Percentiles rank a stretch among this genome's conserved stretches.
phyloP scores from a whole-genome alignment of 139 green algal species.

The Tetradesmus lagerheimii region DNA sequence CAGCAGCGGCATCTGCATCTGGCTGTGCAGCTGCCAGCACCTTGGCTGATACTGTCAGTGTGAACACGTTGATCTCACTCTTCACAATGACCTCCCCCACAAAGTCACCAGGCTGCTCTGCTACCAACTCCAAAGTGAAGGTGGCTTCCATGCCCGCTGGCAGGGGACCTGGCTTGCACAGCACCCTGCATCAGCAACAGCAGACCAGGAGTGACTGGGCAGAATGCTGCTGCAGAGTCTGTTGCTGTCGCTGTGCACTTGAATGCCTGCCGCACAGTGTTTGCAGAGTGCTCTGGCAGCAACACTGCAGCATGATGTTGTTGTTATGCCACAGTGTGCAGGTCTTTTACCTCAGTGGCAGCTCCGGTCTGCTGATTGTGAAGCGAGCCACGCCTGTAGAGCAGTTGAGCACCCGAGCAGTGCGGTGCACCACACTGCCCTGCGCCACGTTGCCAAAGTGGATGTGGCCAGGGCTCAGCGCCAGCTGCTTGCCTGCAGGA shows the following conservation, averaged over 20 bases:
- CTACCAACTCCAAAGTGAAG: constrained; percentile 72
- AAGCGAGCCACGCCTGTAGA: constrained; percentile 66
- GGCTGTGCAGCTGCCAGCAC: constrained; percentile 46
- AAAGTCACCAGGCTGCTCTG: constrained; percentile 62
- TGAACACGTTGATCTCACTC: constrained; percentile 69
- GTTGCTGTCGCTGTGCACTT: no score
- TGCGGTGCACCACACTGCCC: constrained; percentile 59
- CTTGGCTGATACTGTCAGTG: constrained; percentile 66
- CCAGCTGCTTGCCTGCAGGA: constrained; percentile 61
- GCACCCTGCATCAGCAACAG: constrained; percentile 47
- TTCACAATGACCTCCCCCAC: constrained; percentile 66
- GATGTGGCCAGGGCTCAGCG: constrained; percentile 66
- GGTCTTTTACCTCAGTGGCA: constrained; percentile 60
- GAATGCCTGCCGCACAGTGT: no score
- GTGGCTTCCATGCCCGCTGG: constrained; percentile 68
- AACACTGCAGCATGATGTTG: no score
- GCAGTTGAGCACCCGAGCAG: constrained; percentile 64
- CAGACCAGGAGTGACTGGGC: no score
- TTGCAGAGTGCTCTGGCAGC: no score
- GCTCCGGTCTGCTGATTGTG: constrained; percentile 52
- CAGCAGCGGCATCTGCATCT: neutral
- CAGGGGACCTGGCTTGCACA: constrained; percentile 65
- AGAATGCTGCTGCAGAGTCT: no score
- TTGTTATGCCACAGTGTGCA: no score
- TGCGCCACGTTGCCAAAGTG: constrained; percentile 70